Evolutionary conservation across 176 grass and related monocot species (phyloP).

Genomic region (Raddia distichophylla): DNA sequence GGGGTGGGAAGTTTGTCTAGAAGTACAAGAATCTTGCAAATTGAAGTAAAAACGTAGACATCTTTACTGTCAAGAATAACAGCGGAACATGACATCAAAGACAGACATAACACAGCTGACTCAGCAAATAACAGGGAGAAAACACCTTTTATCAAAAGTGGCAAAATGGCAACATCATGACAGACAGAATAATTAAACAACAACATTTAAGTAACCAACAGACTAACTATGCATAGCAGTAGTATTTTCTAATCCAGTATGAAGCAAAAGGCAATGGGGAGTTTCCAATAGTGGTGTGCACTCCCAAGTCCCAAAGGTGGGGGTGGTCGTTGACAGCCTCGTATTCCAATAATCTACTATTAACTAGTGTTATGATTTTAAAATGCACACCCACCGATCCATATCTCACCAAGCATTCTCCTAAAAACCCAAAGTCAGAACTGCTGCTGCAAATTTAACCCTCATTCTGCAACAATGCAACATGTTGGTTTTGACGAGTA

Average conservation of each 20-base stretch:
- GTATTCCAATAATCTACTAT: constrained; percentile 2
- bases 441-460: neutral
- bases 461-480: neutral
- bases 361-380: constrained; percentile 14
- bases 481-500: neutral
- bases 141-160: no score
- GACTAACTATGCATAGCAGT: no score
- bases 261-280: constrained; percentile 20
- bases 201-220: no score
- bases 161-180: no score
- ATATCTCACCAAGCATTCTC: neutral
- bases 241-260: neutral
- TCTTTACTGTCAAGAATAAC: no score
- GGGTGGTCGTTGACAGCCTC: neutral
- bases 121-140: no score
- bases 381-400: constrained; percentile 18
- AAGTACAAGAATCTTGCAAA: no score
- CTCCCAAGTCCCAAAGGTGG: neutral
- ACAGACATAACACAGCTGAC: no score
- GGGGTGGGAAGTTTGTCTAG: no score
- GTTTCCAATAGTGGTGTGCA: neutral
- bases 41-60: no score
- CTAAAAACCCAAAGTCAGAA: neutral
- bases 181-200: no score
- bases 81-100: no score